Conservation (phyloP, 2,329 filamentous ascomycete genomes). For the Cryphonectria japonica region DNA sequence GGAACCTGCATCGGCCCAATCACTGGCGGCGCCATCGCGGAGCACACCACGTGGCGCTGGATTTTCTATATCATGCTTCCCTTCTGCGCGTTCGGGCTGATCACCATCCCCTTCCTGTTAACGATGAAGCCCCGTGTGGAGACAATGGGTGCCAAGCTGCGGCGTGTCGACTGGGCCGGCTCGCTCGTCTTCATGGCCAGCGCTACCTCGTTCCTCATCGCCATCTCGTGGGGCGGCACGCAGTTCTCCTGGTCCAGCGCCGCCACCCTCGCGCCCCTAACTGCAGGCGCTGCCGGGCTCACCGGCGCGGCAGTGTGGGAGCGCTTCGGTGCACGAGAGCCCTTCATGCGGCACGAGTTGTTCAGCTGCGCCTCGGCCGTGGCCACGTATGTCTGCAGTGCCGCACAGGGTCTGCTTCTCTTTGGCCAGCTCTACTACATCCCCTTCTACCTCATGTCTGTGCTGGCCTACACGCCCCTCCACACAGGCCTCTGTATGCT, state of each 20-base stretch:
- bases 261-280: slow-evolving; percentile 46
- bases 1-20: slow-evolving; percentile 47
- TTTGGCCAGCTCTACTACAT: slow-evolving; percentile 41
- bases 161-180: slow-evolving; percentile 51
- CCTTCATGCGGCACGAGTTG: slow-evolving; percentile 39
- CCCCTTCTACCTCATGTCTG: slow-evolving; percentile 45
- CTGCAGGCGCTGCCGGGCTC: slow-evolving; percentile 47
- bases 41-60: slow-evolving; percentile 49
- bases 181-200: slow-evolving; percentile 49
- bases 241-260: slow-evolving; percentile 47
- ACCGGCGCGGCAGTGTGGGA: slow-evolving; percentile 45
- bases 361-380: slow-evolving; percentile 38
- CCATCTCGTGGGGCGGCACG: slow-evolving; percentile 52
- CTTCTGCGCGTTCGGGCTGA: slow-evolving; percentile 45
- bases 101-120: slow-evolving; percentile 46
- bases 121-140: slow-evolving; percentile 42
- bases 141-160: slow-evolving; percentile 40
- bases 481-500: slow-evolving; percentile 42
- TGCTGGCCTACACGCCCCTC: slow-evolving; percentile 39
- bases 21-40: slow-evolving; percentile 42
- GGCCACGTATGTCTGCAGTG: slow-evolving; percentile 38
- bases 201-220: slow-evolving; percentile 49
- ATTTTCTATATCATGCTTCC: slow-evolving; percentile 54
- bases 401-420: slow-evolving; percentile 41
- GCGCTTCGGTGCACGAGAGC: slow-evolving; percentile 36